These are phyloP conservation scores for Scheffersomyces coipomensis DNA, from an alignment of 805 yeast genomes.

Conservation along the genomic window DNA sequence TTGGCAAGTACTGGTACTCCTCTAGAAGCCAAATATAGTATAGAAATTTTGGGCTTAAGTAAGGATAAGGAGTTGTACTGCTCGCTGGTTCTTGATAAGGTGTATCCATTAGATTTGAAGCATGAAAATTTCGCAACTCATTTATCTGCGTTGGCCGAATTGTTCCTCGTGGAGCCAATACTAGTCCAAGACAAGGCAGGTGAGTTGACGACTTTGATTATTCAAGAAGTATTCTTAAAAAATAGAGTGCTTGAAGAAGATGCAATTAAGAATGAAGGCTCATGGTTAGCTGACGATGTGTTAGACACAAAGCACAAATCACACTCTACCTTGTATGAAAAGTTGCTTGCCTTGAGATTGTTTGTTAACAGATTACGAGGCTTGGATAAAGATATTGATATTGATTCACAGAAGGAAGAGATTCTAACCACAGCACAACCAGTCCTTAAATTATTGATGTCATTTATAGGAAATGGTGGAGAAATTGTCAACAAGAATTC, in stretches of 20 bases:
- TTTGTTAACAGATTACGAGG: slow-evolving; percentile 58
- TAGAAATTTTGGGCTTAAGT: slow-evolving; percentile 54
- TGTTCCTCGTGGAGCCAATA: slow-evolving; percentile 48
- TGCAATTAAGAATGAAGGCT: slow-evolving; percentile 19
- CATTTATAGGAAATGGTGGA: slow-evolving; percentile 73
- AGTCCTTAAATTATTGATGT: slow-evolving; percentile 62
- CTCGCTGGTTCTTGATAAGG: slow-evolving; percentile 33
- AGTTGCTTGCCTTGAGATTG: slow-evolving; percentile 51
- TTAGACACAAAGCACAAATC: slow-evolving; percentile 26
- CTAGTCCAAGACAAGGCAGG: slow-evolving; percentile 52
- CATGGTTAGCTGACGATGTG: slow-evolving; percentile 49
- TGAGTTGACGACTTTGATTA: slow-evolving; percentile 57
- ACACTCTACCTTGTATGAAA: slow-evolving; percentile 41
- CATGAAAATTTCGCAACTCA: slow-evolving; percentile 48
- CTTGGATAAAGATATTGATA: slow-evolving; percentile 12
- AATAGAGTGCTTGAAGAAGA: slow-evolving; percentile 41
- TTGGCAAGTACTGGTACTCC: slow-evolving; percentile 56
- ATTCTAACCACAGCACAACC: slow-evolving; percentile 52
- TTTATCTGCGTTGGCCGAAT: slow-evolving; percentile 58
- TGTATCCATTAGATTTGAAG: slow-evolving; percentile 51
- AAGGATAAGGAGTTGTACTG: slow-evolving; percentile 40
- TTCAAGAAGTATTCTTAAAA: slow-evolving; percentile 58
- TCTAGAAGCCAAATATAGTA: slow-evolving; percentile 61
- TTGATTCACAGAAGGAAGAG: slow-evolving; percentile 26
- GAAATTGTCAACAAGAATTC: slow-evolving; percentile 57